These are phyloP conservation scores for Apiospora kogelbergensis DNA, from an alignment of 2,329 filamentous ascomycete species.

Conservation along the genomic window DNA sequence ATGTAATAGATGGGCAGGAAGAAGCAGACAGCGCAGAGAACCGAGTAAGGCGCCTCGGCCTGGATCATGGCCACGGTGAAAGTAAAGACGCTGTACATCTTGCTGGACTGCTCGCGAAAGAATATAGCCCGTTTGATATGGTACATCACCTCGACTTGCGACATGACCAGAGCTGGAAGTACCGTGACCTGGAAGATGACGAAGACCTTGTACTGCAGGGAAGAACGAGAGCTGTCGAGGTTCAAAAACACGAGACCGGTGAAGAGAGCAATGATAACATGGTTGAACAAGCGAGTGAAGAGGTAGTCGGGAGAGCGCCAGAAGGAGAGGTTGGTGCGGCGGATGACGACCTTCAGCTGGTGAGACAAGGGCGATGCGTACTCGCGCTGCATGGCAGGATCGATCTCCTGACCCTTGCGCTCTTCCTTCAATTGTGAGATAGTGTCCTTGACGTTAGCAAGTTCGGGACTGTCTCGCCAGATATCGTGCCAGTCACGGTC, in stretches of 20 bases:
- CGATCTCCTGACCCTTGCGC: slow-evolving; percentile 43
- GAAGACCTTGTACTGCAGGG: slow-evolving; percentile 84
- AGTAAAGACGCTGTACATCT: slow-evolving; percentile 80
- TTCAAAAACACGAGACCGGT: slow-evolving; percentile 79
- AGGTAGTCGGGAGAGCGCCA: slow-evolving; percentile 89
- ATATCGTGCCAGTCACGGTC: slow-evolving; percentile 78
- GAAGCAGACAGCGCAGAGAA: slow-evolving; percentile 78
- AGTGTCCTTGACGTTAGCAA: slow-evolving; percentile 63
- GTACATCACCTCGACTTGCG: slow-evolving; percentile 83
- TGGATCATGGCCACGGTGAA: slow-evolving; percentile 78
- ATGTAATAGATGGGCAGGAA: slow-evolving; percentile 85
- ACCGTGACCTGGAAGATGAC: slow-evolving; percentile 89
- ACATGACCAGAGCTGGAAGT: slow-evolving; percentile 78
- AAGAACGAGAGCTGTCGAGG: slow-evolving; percentile 72
- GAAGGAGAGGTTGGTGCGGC: slow-evolving; percentile 73
- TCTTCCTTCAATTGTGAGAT: slow-evolving; percentile 67
- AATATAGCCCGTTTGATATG: slow-evolving; percentile 77
- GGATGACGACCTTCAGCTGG: slow-evolving; percentile 74
- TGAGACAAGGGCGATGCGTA: slow-evolving; percentile 79
- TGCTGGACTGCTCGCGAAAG: slow-evolving; percentile 82
- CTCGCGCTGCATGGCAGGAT: slow-evolving; percentile 65
- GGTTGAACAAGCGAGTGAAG: slow-evolving; percentile 84
- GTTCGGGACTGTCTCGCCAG: slow-evolving; percentile 73
- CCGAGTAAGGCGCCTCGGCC: slow-evolving; percentile 80
- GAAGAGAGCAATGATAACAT: slow-evolving; percentile 74